Percentiles rank a stretch among this genome's conserved stretches.
Conservation (phyloP, 768 basidiomycete species). For the Naganishia kalamii region DNA sequence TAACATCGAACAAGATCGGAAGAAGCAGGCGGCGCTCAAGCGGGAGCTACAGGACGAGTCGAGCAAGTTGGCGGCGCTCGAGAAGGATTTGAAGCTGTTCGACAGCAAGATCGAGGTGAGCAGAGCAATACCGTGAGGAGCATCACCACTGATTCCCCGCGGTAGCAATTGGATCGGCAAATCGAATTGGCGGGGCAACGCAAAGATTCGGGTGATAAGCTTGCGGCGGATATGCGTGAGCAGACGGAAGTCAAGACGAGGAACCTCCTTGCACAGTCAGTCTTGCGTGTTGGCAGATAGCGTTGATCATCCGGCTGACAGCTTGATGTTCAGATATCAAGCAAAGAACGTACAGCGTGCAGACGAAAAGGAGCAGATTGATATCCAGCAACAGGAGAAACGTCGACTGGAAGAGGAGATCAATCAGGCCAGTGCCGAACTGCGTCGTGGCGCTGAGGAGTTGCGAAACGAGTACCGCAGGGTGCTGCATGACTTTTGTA, state of each 20-base stretch:
- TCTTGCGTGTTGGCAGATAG: background rate
- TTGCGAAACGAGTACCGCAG: constrained; percentile 5
- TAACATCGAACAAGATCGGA: constrained; percentile 11
- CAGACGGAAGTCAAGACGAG: constrained; percentile 11
- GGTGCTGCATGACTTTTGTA: constrained; percentile 8
- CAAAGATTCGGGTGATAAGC: constrained; percentile 9
- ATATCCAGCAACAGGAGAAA: constrained; percentile 12
- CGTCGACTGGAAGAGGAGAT: constrained; percentile 11
- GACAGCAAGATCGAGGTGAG: constrained; percentile 16
- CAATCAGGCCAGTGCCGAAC: constrained; percentile 6
- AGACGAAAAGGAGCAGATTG: constrained; percentile 12
- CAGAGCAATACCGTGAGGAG: no score
- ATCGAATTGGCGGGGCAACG: constrained; percentile 3
- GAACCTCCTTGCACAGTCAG: constrained; percentile 3
- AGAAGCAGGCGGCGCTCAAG: background rate
- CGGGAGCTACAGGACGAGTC: constrained; percentile 8
- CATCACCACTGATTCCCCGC: no score
- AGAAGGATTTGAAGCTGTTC: constrained; percentile 12
- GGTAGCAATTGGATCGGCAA: constrained; percentile 11
- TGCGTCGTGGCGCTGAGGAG: constrained; percentile 2
- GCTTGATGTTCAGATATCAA: background rate
- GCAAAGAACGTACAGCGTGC: constrained; percentile 9
- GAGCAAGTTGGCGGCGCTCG: background rate
- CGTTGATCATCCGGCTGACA: background rate
- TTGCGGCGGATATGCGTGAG: constrained; percentile 4